These are phyloP conservation scores for Stephanodiscus minutulus DNA, from an alignment of 108 stramenopile species.

Conservation along the genomic window DNA sequence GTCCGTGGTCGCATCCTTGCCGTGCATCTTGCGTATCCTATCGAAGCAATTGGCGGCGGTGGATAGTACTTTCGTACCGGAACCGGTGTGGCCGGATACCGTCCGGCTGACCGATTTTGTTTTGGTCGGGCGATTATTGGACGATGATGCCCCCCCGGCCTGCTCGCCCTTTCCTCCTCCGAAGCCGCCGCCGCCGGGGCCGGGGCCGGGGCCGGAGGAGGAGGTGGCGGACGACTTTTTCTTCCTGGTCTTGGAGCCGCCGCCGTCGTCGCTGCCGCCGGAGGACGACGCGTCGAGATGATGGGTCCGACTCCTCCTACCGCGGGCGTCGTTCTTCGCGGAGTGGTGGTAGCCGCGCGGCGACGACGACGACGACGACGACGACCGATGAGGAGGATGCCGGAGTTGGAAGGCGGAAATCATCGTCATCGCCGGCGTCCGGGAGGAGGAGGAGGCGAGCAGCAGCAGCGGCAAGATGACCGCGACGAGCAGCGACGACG, in stretches of 20 bases:
- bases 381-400: background rate
- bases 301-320: background rate
- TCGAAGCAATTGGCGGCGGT: conserved; percentile 79
- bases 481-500: background rate
- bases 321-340: too few relatives aligned
- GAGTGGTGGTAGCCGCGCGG: too few relatives aligned
- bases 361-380: too few relatives aligned
- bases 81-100: conserved; percentile 65
- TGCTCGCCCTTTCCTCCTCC: conserved; percentile 10
- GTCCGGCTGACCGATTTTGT: too few relatives aligned
- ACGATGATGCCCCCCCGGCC: conserved; percentile 22
- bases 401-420: background rate
- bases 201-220: background rate
- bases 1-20: conserved; percentile 52
- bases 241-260: background rate
- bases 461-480: too few relatives aligned
- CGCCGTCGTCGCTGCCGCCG: too few relatives aligned
- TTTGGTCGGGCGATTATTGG: too few relatives aligned
- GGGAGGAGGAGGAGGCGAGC: conserved; percentile 8
- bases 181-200: background rate
- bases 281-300: too few relatives aligned
- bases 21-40: conserved; percentile 61
- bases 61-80: conserved; percentile 69
- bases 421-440: background rate
- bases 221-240: background rate